Percentiles rank a stretch among this genome's conserved stretches.
These are phyloP conservation scores for Bipolaris gigantea DNA, from an alignment of 2,329 filamentous ascomycete genomes.

Conservation along the genomic window DNA sequence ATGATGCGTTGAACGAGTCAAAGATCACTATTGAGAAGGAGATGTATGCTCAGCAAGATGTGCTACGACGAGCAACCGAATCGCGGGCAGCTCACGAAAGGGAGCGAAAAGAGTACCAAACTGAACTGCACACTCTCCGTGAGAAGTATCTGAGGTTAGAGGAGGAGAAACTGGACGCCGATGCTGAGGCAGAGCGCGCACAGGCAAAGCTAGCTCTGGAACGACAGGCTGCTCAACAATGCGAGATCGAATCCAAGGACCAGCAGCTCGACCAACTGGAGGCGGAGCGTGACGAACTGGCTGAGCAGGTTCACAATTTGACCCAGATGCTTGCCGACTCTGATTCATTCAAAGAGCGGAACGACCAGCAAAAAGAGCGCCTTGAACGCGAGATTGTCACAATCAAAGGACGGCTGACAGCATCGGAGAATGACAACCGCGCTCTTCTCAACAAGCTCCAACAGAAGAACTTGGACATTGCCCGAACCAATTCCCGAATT, in stretches of 20 bases:
- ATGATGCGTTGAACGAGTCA: conserved; percentile 81
- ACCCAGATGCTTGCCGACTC: conserved; percentile 87
- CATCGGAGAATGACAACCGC: conserved; percentile 95
- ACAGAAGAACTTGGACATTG: conserved; percentile 95
- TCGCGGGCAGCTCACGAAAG: conserved; percentile 77
- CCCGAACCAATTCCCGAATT: conserved; percentile 81
- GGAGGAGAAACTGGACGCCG: conserved; percentile 80
- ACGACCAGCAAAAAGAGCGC: conserved; percentile 92
- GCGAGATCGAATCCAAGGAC: conserved; percentile 78
- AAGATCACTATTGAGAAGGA: conserved; percentile 99
- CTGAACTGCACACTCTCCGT: conserved; percentile 79
- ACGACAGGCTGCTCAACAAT: conserved; percentile 73
- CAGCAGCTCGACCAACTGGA: conserved; percentile 78
- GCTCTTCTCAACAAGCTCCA: conserved; percentile 95
- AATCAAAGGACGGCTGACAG: conserved; percentile 82
- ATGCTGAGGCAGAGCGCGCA: conserved; percentile 76
- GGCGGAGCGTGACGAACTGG: conserved; percentile 73
- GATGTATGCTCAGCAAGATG: conserved; percentile 93
- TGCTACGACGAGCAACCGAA: conserved; percentile 81
- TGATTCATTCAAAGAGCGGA: conserved; percentile 83
- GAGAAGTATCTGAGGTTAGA: conserved; percentile 84
- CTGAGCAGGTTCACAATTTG: conserved; percentile 78
- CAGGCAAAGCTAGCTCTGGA: conserved; percentile 79
- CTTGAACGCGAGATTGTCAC: conserved; percentile 89
- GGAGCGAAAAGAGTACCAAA: conserved; percentile 85